Base-by-base conservation (phyloP, 352 stramenopile genomes). In the Phytopythium montanum region DNA sequence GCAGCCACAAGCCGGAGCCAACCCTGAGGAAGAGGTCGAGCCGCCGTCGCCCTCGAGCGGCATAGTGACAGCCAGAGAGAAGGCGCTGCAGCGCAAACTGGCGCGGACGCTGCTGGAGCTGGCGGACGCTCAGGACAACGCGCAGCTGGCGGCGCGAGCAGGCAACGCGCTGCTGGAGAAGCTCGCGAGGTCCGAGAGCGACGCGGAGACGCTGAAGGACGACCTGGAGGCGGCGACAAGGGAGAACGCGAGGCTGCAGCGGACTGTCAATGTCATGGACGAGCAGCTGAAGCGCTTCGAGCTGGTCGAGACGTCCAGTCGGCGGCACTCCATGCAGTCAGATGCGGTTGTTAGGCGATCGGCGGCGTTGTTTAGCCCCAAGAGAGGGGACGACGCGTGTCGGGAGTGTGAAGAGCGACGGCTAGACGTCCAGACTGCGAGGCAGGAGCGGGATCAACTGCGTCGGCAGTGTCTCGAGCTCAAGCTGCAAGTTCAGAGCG, bases 91-190 rank as follows among this genome's bases (percentile, higher is more conserved):
- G 25, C 48, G 64, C 19, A 73, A 68, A 28, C 61, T 88, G 36
- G 69, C 73, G 14, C 61, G 60, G 23, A 57, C 69, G n/a, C 51
- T 86, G 12, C 16, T 81, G 34, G 75, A 87, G 33, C 71, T 87
- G 19, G 65, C 76, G 1, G 34, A 48, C 0, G 77, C 81, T 54
- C 71, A 78, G 31, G 65, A 75, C 10, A 82, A 79, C 23, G 56
- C 85, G 7, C 72, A 63, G 12, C 56, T 87, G 45, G 79, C 79
- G 28, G 79, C 79, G 2, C 72, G 62, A 21, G 76, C 76, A 13
- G 79, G 79, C 19, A 86, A 80, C 31, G 61, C 59, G 38, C 64
- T 89, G 39, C 61, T 87, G 10, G 61, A 81, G 31, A 62, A 73
- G 13, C 34, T 78, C 44, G 59, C 70, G 44, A 64, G 67, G 21